Evolutionary conservation across 257 asterid genomes (phyloP), one percentile per base, ranked within the genome.

Genomic region (Plectranthus barbatus): DNA sequence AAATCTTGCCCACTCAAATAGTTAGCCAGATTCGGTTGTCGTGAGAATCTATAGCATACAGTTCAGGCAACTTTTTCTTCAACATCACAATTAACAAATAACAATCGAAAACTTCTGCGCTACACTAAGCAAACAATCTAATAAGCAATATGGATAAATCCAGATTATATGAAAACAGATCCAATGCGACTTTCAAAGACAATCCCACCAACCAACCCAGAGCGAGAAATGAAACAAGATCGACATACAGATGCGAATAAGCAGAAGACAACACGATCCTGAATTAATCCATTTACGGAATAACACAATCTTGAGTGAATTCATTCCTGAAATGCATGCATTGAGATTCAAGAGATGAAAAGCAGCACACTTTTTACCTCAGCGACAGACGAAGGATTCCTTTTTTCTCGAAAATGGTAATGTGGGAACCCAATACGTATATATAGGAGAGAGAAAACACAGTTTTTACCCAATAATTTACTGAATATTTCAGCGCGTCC

Each of bases 351-450:
- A 68, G 48, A 48, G 40, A 62, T 31, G 60, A 8, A 54, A 40
- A 34, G 73, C 47, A 62, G 66, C 46, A 20, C 49, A 70, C 31
- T 11, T 67, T 50, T 67, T 62, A 74, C 81, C 79, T 74, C 58
- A 58, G 54, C 7, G 46, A 50, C 45, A 21, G 66, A 44, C 13
- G 66, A 45, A 58, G 33, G 71, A 46, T 55, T 56, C 67, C 44
- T 63, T 58, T 63, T 62, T 26, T 46, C 73, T 73, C 46, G 76
- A 76, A 72, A 73, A 69, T 69, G 63, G 74, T 64, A 55, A 57
- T 37, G 72, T 42, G 62, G 67, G 56, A 70, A 70, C 72, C 67
- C 66, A 74, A 74, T 18, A 65, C 33, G 21, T 57, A 31, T 48
- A 26, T 31, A 55, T 53, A 54, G 29, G 60, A 58, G 74, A 53